Percentiles rank a stretch among this genome's conserved stretches.
Evolutionary conservation across 139 green algal species (phyloP).

Genomic region (Zygnema circumcarinatum): DNA sequence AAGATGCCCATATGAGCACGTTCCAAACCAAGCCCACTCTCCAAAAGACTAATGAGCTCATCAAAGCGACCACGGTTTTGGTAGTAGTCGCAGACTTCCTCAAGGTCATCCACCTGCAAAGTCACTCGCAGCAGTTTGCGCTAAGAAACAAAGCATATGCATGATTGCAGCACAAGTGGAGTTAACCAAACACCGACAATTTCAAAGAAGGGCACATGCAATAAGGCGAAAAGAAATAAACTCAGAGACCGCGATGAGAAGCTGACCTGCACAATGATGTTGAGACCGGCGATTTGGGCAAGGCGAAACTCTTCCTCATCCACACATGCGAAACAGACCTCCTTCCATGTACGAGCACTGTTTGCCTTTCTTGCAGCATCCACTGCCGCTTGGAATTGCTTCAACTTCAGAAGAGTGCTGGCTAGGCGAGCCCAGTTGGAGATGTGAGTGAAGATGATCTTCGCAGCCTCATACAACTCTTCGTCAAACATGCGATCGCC

Average conservation of each 20-base stretch:
- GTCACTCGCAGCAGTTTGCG: too few relatives aligned
- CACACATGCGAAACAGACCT: slow-evolving; percentile 97
- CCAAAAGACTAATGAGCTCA: slow-evolving; percentile 94
- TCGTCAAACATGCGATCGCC: slow-evolving; percentile 84
- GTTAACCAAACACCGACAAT: too few relatives aligned
- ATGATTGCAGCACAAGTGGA: not conserved
- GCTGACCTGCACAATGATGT: slow-evolving; percentile 89
- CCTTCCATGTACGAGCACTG: slow-evolving; percentile 92
- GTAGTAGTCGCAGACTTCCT: slow-evolving; percentile 95
- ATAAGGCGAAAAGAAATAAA: too few relatives aligned
- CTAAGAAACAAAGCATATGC: not conserved
- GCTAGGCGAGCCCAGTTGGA: slow-evolving; percentile 94
- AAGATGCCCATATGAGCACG: slow-evolving; percentile 99
- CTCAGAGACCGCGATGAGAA: too few relatives aligned
- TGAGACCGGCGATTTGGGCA: slow-evolving; percentile 95
- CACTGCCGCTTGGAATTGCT: slow-evolving; percentile 89
- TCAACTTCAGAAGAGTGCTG: slow-evolving; percentile 87
- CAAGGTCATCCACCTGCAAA: slow-evolving; percentile 94
- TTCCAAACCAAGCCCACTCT: slow-evolving; percentile 96
- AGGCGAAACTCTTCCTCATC: slow-evolving; percentile 94
- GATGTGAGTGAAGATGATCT: slow-evolving; percentile 90
- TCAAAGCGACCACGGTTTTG: slow-evolving; percentile 88
- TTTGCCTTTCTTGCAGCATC: slow-evolving; percentile 97
- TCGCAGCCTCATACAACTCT: slow-evolving; percentile 91
- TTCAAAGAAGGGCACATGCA: too few relatives aligned